Percentiles rank a stretch among this genome's conserved stretches.
These are phyloP conservation scores for Monosiga brevicollis DNA, from an alignment of 78 protist species.

Conservation along the genomic window DNA sequence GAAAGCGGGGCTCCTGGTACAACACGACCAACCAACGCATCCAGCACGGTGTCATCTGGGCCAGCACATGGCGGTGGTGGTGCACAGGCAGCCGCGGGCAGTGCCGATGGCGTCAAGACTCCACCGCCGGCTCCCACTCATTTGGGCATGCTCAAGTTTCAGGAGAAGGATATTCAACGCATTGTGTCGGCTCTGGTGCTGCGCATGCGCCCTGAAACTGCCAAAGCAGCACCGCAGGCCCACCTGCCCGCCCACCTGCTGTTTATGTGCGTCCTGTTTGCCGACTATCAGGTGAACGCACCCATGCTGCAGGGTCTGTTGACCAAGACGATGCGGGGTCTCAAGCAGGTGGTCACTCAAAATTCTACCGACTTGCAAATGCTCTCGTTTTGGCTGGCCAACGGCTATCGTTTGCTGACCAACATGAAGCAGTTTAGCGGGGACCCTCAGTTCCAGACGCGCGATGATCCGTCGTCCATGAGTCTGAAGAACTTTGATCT, in stretches of 20 bases:
- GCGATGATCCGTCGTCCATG: not conserved
- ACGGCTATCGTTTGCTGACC: not conserved
- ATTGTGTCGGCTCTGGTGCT: not conserved
- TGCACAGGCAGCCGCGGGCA: no score
- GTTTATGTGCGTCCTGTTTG: not conserved
- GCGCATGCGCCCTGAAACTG: not conserved
- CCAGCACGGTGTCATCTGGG: no score
- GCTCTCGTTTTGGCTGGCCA: not conserved
- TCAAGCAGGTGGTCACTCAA: not conserved
- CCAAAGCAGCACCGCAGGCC: no score
- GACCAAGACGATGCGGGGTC: not conserved
- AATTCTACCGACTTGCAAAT: not conserved
- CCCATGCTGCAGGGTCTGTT: not conserved
- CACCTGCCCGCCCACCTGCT: not conserved
- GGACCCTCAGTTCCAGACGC: not conserved
- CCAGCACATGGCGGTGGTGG: not conserved
- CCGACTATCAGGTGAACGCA: not conserved
- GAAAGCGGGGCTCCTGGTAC: not conserved
- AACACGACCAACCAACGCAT: no score
- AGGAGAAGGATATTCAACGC: not conserved
- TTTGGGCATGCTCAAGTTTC: not conserved
- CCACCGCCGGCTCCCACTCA: no score
- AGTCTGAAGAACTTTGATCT: slow-evolving; percentile 22
- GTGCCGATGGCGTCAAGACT: no score
- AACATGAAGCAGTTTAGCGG: not conserved